Conservation (phyloP, 768 basidiomycete species). For the Lactarius hatsudake region DNA sequence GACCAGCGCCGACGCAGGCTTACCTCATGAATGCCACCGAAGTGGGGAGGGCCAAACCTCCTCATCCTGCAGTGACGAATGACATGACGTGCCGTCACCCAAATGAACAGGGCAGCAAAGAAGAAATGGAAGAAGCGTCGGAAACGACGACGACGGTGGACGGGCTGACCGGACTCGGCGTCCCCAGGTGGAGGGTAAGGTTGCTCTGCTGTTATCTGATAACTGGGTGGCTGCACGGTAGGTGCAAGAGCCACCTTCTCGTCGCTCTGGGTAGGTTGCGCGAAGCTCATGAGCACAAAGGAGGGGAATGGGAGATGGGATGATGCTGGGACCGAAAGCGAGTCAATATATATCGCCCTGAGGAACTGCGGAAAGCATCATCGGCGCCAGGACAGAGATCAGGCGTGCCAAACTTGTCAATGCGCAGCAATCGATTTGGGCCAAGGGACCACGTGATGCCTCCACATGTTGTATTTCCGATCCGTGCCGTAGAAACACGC, state of each 20-base stretch:
- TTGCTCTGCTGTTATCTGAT: neutral
- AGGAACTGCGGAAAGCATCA: slow-evolving; percentile 11
- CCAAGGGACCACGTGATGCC: neutral
- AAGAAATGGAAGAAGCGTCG: slow-evolving; percentile 15
- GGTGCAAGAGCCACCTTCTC: slow-evolving; percentile 2
- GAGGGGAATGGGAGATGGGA: neutral
- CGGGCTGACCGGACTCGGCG: neutral
- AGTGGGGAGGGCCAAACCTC: neutral
- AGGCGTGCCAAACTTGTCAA: neutral
- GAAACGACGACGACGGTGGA: neutral
- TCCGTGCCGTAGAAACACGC: no score
- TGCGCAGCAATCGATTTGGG: slow-evolving; percentile 2
- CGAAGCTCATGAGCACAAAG: neutral
- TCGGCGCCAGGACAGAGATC: neutral
- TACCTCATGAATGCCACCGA: neutral
- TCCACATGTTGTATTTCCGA: no score
- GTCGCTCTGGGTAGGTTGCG: neutral
- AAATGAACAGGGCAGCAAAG: neutral
- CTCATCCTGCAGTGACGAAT: slow-evolving; percentile 1
- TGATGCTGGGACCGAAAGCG: neutral
- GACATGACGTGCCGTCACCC: slow-evolving; percentile 2
- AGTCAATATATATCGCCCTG: slow-evolving; percentile 3
- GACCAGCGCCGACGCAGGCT: neutral
- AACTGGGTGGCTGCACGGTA: slow-evolving; percentile 3
- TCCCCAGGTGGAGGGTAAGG: neutral